phyloP scores from a whole-genome alignment of 306 rosid species.

The Pterocarpus macrocarpus region DNA sequence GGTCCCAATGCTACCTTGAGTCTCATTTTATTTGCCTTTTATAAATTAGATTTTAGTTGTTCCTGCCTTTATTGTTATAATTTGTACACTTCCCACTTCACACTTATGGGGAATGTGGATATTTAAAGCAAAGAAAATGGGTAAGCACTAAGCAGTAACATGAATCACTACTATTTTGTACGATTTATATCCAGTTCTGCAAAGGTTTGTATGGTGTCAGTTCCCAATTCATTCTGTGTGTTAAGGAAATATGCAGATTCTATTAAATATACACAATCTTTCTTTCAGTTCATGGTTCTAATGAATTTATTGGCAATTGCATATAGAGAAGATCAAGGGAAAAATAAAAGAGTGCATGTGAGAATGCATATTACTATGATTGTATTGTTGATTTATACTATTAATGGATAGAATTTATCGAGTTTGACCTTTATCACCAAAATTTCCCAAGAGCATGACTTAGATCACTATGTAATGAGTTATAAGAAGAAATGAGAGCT shows the following conservation, averaged over 20 bases:
- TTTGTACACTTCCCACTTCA: neutral
- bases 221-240: neutral
- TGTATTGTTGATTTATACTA: neutral
- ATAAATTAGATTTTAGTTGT: slow-evolving; percentile 20
- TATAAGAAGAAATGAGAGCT: slow-evolving; percentile 19
- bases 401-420: slow-evolving; percentile 18
- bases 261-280: neutral
- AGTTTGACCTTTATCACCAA: neutral
- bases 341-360: slow-evolving; percentile 12
- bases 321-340: neutral
- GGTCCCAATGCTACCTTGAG: slow-evolving; percentile 29
- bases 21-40: slow-evolving; percentile 12
- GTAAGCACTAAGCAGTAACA: neutral
- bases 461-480: neutral
- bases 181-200: slow-evolving; percentile 7
- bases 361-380: slow-evolving; percentile 9
- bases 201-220: neutral
- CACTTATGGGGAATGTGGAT: slow-evolving; percentile 19
- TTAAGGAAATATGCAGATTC: slow-evolving; percentile 18
- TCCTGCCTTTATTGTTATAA: slow-evolving; percentile 12
- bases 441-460: neutral
- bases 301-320: slow-evolving; percentile 15
- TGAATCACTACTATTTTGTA: slow-evolving; percentile 17
- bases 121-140: neutral
- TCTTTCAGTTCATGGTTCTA: slow-evolving; percentile 2